Base-by-base conservation (phyloP, 2,329 filamentous ascomycete genomes). In the Pseudogymnoascus sp. region DNA sequence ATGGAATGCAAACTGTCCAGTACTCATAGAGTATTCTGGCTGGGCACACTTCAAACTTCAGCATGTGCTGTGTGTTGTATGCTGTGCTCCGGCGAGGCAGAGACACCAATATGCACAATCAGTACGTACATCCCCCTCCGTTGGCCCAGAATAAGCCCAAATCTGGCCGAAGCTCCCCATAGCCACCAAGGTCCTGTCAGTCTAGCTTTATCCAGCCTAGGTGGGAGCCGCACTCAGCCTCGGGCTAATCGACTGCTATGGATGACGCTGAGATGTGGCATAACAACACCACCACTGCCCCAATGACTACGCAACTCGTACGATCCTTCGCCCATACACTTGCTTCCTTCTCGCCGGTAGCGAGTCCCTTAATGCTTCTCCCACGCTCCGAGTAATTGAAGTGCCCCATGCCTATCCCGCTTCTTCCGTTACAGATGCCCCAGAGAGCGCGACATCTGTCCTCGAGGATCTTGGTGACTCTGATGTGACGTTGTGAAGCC, bases 181-280 rank as follows among this genome's bases (percentile, higher is more conserved):
- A 56, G 50, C 50, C 50, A 56, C 50, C 50, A 56, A 56, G 50
- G 50, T 56, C 50, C 50, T 56, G 46, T 56, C 50, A 56, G 50
- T 56, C 50, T 56, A 56, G 50, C 50, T 56, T 2, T 5, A 34
- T 56, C 3, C 50, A 21, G 50, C 25, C 46, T 56, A 56, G 28
- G 5, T 16, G 5, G 50, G 50, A 56, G 50, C 50, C 50, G 28
- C 50, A 56, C 50, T 56, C 50, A 56, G 50, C 50, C 50, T 56
- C 50, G 50, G 50, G 50, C 50, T 56, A 28, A 56, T 56, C 46
- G 8, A 56, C 46, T 4, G 18, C 46, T 12, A 56, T 56, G 16
- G 28, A 56, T 56, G 50, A 56, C 50, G 50, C 50, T 56, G 50
- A 56, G 28, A 56, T 56, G 28, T 56, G 50, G 50, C 50, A 56